Percentiles rank a stretch among this genome's conserved stretches.
These are phyloP conservation scores for Pontederia paniculata DNA, from an alignment of 176 grass and related monocot genomes.

Conservation along the genomic window DNA sequence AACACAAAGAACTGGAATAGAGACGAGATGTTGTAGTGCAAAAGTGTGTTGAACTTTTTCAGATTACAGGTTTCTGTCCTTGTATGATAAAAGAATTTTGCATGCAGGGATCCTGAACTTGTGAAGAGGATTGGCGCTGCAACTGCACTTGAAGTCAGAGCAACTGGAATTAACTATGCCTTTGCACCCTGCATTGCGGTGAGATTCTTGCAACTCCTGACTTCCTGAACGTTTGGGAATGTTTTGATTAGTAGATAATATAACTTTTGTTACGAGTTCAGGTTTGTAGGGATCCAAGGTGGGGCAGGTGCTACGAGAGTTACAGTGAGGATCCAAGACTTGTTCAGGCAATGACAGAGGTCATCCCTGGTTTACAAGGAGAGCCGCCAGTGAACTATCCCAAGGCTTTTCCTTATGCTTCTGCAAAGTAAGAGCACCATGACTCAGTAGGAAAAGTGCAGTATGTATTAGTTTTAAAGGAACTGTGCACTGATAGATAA, in stretches of 20 bases:
- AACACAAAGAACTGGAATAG: no score
- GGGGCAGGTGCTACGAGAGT: conserved; percentile 9
- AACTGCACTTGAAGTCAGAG: conserved; percentile 9
- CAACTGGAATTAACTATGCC: conserved; percentile 1
- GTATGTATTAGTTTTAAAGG: background rate
- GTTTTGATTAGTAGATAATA: background rate
- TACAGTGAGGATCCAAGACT: background rate
- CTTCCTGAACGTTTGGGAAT: background rate
- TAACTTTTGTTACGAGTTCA: background rate
- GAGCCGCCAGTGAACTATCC: background rate
- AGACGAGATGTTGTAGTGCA: no score
- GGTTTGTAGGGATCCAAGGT: conserved; percentile 9
- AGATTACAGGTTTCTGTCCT: no score
- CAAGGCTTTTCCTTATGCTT: background rate
- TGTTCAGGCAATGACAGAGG: conserved; percentile 1
- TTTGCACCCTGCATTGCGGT: conserved; percentile 4
- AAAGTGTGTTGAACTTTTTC: no score
- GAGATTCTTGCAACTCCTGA: background rate
- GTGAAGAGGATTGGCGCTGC: conserved; percentile 5
- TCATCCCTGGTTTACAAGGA: conserved; percentile 3
- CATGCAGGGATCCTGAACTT: conserved; percentile 6
- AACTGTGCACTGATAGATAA: no score
- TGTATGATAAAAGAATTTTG: background rate
- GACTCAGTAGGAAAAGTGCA: no score
- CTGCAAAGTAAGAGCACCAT: background rate